Conservation (phyloP, 441 rosid species). For the Pelargonium australe region DNA sequence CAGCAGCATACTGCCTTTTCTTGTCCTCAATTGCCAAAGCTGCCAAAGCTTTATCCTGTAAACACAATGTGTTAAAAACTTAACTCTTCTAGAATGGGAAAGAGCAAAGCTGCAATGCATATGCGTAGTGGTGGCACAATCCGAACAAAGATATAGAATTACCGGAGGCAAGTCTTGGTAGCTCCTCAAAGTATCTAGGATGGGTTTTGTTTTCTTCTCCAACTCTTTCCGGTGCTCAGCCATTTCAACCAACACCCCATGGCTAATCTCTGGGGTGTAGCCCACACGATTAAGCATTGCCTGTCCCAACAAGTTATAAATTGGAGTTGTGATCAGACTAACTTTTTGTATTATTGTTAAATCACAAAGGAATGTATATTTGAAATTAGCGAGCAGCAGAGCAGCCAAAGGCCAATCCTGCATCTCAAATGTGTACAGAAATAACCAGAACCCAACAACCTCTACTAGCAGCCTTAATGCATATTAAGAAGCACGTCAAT, state of each 20-base stretch:
- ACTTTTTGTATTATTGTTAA: not conserved
- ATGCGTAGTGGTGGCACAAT: not conserved
- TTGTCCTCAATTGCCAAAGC: conserved; percentile 91
- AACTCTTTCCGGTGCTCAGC: conserved; percentile 78
- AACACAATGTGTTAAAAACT: not conserved
- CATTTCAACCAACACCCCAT: conserved; percentile 78
- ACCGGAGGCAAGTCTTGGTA: conserved; percentile 97
- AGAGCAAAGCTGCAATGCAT: not conserved
- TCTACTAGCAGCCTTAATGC: not conserved
- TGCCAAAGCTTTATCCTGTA: conserved; percentile 91
- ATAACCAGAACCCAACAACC: not conserved
- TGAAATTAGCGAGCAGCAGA: not conserved
- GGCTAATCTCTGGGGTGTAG: conserved; percentile 78
- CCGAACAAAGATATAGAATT: conserved; percentile 16
- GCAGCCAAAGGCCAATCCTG: not conserved
- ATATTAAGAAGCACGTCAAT: not conserved
- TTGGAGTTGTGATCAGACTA: not conserved
- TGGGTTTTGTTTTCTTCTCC: conserved; percentile 88
- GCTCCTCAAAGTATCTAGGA: conserved; percentile 78
- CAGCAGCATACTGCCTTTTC: conserved; percentile 81
- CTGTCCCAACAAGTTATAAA: conserved; percentile 31
- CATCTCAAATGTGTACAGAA: too few species aligned
- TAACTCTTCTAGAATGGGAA: not conserved
- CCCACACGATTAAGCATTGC: conserved; percentile 80
- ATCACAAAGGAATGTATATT: not conserved